These are phyloP conservation scores for Ogataea zsoltii DNA, from an alignment of 805 yeast genomes.

Conservation along the genomic window DNA sequence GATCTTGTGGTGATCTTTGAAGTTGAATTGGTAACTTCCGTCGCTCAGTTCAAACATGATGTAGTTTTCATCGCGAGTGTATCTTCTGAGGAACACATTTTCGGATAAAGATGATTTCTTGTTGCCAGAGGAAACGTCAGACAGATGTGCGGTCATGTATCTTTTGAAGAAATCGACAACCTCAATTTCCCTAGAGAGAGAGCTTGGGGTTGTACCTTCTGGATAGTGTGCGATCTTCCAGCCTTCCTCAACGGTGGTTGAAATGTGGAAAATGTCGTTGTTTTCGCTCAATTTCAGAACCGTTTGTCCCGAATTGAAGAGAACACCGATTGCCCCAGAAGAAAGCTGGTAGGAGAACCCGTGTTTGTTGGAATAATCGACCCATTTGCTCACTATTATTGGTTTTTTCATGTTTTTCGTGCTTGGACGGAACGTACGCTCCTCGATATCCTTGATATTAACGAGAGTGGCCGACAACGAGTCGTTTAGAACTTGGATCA, in stretches of 20 bases:
- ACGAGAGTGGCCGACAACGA: constrained; percentile 30
- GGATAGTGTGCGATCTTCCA: constrained; percentile 54
- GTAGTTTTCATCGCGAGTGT: constrained; percentile 73
- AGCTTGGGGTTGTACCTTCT: constrained; percentile 43
- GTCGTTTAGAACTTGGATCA: constrained; percentile 29
- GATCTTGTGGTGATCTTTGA: constrained; percentile 90
- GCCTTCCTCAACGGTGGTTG: constrained; percentile 48
- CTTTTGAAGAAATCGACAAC: constrained; percentile 85
- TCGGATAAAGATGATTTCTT: constrained; percentile 49
- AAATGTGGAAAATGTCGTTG: constrained; percentile 64
- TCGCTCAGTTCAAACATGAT: constrained; percentile 93
- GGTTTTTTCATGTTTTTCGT: constrained; percentile 46
- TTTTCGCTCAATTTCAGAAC: constrained; percentile 69
- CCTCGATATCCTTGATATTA: constrained; percentile 30
- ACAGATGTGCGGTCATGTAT: constrained; percentile 89
- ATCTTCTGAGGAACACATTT: constrained; percentile 77
- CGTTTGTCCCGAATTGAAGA: constrained; percentile 83
- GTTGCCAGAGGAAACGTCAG: constrained; percentile 70
- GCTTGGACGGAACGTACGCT: constrained; percentile 18
- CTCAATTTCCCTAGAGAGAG: constrained; percentile 69
- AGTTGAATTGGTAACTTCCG: constrained; percentile 91
- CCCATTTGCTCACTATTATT: constrained; percentile 90
- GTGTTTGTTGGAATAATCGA: constrained; percentile 92
- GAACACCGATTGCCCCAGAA: constrained; percentile 86
- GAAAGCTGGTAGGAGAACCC: constrained; percentile 93